Conservation (phyloP, 1,284 basidiomycete genomes). For the Malassezia obtusa region DNA sequence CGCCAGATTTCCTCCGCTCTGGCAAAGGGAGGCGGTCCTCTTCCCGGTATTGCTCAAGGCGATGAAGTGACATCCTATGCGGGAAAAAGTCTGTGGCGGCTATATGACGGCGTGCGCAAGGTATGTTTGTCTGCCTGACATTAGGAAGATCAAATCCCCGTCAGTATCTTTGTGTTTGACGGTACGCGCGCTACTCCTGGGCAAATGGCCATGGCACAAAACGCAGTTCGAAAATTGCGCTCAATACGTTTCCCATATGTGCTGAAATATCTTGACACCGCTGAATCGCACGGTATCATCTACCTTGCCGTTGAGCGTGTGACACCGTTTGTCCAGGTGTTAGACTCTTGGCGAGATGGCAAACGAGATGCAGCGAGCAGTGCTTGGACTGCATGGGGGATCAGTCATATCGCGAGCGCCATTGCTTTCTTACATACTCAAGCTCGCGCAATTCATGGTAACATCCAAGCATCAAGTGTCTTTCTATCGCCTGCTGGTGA, state of each 20-base stretch:
- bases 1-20: constrained; percentile 70
- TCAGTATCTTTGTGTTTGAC: constrained; percentile 39
- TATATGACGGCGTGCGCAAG: constrained; percentile 61
- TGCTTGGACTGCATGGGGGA: constrained; percentile 78
- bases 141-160: constrained; percentile 61
- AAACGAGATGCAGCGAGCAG: constrained; percentile 54
- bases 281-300: constrained; percentile 75
- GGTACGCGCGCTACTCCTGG: constrained; percentile 12
- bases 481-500: constrained; percentile 77
- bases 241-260: constrained; percentile 90
- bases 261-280: constrained; percentile 74
- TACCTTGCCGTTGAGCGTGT: constrained; percentile 93
- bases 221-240: constrained; percentile 79
- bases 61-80: constrained; percentile 63
- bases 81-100: constrained; percentile 63
- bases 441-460: constrained; percentile 63
- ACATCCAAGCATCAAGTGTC: constrained; percentile 65
- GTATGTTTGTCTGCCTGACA: background rate
- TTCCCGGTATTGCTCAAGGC: constrained; percentile 77
- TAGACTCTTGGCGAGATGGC: constrained; percentile 53
- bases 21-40: constrained; percentile 68
- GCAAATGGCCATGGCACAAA: constrained; percentile 63
- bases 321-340: constrained; percentile 60
- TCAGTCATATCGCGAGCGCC: constrained; percentile 67
- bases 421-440: constrained; percentile 67